Percentiles rank a stretch among this genome's conserved stretches.
Evolutionary conservation across 1,139 yeast genomes (phyloP).

Genomic region (Yamadazyma songkhlaensis): DNA sequence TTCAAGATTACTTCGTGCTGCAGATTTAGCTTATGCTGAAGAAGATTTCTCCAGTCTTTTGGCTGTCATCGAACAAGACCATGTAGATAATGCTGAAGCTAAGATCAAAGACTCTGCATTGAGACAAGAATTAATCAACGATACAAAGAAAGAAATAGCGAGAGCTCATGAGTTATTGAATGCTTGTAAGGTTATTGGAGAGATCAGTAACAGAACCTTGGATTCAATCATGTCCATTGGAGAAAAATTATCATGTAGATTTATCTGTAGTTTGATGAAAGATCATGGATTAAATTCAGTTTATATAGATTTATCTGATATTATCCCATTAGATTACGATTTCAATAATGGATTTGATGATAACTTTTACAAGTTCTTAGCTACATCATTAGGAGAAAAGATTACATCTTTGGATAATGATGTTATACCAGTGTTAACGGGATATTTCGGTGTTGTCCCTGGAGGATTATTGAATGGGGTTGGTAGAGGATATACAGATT

Average conservation of each 20-base stretch:
- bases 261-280: slow-evolving; percentile 80
- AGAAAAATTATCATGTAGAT: slow-evolving; percentile 86
- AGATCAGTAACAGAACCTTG: slow-evolving; percentile 81
- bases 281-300: slow-evolving; percentile 75
- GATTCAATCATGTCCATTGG: slow-evolving; percentile 93
- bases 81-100: slow-evolving; percentile 65
- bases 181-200: slow-evolving; percentile 91
- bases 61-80: slow-evolving; percentile 71
- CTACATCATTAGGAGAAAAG: slow-evolving; percentile 56
- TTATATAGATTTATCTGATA: slow-evolving; percentile 74
- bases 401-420: slow-evolving; percentile 45
- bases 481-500: slow-evolving; percentile 96
- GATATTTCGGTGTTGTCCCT: slow-evolving; percentile 91
- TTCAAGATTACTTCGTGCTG: slow-evolving; percentile 73
- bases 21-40: slow-evolving; percentile 67
- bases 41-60: slow-evolving; percentile 54
- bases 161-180: slow-evolving; percentile 67
- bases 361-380: slow-evolving; percentile 61
- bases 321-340: slow-evolving; percentile 62
- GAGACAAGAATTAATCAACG: slow-evolving; percentile 46
- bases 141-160: slow-evolving; percentile 63
- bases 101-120: slow-evolving; percentile 48
- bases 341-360: slow-evolving; percentile 59
- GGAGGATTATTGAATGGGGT: slow-evolving; percentile 91
- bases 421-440: slow-evolving; percentile 88